These are phyloP conservation scores for Claviceps humidiphila DNA, from an alignment of 2,329 filamentous ascomycete species.

Conservation along the genomic window DNA sequence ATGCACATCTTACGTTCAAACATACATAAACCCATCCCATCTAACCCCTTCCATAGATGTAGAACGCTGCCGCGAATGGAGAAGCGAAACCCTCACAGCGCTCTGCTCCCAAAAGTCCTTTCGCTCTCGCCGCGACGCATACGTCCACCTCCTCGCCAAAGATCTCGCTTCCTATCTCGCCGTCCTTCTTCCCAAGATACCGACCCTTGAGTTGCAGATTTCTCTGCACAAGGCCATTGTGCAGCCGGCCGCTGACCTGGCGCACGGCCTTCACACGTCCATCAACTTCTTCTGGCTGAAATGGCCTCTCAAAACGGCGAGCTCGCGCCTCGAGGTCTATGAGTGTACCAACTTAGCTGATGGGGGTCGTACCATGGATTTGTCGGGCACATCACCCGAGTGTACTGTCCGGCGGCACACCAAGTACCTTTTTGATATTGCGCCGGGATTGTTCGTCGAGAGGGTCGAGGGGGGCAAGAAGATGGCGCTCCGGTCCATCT, in stretches of 20 bases:
- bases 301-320: conserved; percentile 23
- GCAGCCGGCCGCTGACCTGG: conserved; percentile 23
- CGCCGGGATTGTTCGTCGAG: conserved; percentile 24
- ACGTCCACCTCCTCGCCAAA: conserved; percentile 18
- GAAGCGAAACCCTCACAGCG: conserved; percentile 23
- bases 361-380: conserved; percentile 16
- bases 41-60: conserved; percentile 13
- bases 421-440: conserved; percentile 23
- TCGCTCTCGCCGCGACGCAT: conserved; percentile 15
- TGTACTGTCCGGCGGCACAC: conserved; percentile 18
- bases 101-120: conserved; percentile 19
- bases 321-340: conserved; percentile 23
- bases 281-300: conserved; percentile 22
- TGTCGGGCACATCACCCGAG: conserved; percentile 16
- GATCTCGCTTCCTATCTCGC: conserved; percentile 21
- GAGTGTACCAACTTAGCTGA: conserved; percentile 23
- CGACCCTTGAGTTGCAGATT: conserved; percentile 17
- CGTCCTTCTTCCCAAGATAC: conserved; percentile 14
- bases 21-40: not conserved
- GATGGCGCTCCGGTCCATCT: conserved; percentile 18
- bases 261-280: conserved; percentile 22
- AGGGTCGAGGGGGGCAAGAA: conserved; percentile 21
- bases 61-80: conserved; percentile 23
- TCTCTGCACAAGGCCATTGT: conserved; percentile 21
- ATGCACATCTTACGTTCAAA: too few relatives aligned